Evolutionary conservation across 2,329 filamentous ascomycete genomes (phyloP).

Genomic region (Epichloe typhina): DNA sequence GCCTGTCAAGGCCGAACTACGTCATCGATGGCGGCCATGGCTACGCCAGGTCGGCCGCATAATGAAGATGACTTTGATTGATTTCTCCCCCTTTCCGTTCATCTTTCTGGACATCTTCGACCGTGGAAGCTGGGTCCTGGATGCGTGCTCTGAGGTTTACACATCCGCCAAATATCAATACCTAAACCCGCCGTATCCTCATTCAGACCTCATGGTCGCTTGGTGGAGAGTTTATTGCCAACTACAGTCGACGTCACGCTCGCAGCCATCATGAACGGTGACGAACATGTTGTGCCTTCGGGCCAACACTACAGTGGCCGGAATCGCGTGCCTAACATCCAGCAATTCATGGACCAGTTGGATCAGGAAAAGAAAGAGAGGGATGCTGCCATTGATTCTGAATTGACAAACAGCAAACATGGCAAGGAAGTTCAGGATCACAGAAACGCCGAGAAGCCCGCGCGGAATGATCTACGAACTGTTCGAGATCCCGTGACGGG

Average conservation of each 20-base stretch:
- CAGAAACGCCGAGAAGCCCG: constrained; percentile 21
- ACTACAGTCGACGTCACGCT: too few relatives aligned
- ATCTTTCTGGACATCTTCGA: neutral
- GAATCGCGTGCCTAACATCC: constrained; percentile 80
- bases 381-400: constrained; percentile 56
- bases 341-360: constrained; percentile 66
- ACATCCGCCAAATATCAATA: neutral
- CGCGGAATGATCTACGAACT: constrained; percentile 42
- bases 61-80: too few relatives aligned
- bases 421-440: constrained; percentile 29
- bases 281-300: constrained; percentile 29
- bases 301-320: constrained; percentile 66
- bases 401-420: constrained; percentile 26
- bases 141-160: neutral
- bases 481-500: constrained; percentile 87
- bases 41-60: neutral
- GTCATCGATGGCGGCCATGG: constrained; percentile 1
- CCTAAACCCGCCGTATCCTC: neutral
- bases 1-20: neutral
- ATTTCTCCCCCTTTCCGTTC: neutral
- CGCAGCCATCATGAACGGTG: constrained; percentile 19
- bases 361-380: constrained; percentile 67
- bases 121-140: neutral
- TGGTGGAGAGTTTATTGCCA: too few relatives aligned
- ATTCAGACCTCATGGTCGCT: neutral